phyloP scores from a whole-genome alignment of 257 asterid genomes.

The Solanum acaule region DNA sequence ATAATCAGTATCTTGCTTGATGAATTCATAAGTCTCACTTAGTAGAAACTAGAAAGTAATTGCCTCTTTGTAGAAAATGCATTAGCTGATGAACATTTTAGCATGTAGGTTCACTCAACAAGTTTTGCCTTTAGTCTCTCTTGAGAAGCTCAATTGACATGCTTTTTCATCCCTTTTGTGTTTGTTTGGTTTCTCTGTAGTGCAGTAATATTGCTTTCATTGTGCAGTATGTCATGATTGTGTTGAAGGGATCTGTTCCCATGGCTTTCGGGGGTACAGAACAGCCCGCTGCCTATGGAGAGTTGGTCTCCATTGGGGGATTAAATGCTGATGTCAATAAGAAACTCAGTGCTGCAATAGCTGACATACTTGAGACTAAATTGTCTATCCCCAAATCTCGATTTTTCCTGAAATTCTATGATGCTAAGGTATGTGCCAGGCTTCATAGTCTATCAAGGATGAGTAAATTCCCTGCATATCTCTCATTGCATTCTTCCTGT shows the following conservation, averaged over 20 bases:
- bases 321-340: constrained; percentile 70
- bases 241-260: constrained; percentile 91
- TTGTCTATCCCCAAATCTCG: constrained; percentile 69
- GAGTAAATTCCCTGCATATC: constrained; percentile 11
- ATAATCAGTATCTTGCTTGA: not conserved
- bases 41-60: not conserved
- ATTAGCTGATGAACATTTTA: not conserved
- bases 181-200: not conserved
- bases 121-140: not conserved
- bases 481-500: constrained; percentile 63
- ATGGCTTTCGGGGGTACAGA: constrained; percentile 91
- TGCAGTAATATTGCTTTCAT: not conserved
- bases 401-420: constrained; percentile 88
- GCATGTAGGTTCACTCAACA: not conserved
- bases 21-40: not conserved
- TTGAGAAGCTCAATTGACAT: not conserved
- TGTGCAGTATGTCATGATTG: constrained; percentile 87
- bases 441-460: constrained; percentile 1
- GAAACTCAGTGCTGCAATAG: constrained; percentile 82
- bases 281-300: constrained; percentile 86
- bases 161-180: not conserved
- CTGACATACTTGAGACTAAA: constrained; percentile 68
- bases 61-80: not conserved
- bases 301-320: constrained; percentile 84
- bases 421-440: constrained; percentile 53